Conservation (phyloP, 768 basidiomycete genomes). For the Amanita muscaria region DNA sequence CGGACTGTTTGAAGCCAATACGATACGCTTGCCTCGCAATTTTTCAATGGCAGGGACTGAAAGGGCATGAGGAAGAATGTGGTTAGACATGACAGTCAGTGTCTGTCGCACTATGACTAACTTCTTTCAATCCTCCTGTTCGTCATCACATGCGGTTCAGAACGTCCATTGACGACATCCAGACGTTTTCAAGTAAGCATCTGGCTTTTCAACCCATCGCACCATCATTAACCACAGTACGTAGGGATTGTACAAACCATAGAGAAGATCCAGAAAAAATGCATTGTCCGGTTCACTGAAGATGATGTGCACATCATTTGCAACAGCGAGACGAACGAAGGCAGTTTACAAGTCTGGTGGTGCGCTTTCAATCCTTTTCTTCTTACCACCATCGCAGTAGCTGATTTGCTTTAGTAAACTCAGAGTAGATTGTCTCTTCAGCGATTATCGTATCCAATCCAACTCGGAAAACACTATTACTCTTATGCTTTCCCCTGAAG, state of each 20-base stretch:
- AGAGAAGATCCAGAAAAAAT: constrained; percentile 79
- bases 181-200: constrained; percentile 43
- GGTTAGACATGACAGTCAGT: constrained; percentile 27
- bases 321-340: constrained; percentile 69
- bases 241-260: constrained; percentile 73
- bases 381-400: not conserved
- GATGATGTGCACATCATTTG: constrained; percentile 77
- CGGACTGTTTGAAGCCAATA: constrained; percentile 84
- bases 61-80: constrained; percentile 60
- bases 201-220: not conserved
- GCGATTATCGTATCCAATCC: constrained; percentile 77
- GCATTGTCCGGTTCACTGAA: constrained; percentile 72
- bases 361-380: constrained; percentile 17
- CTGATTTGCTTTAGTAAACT: constrained; percentile 35
- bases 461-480: constrained; percentile 79
- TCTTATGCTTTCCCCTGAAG: constrained; percentile 62
- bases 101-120: not conserved
- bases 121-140: no score
- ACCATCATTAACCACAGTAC: constrained; percentile 1
- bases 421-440: constrained; percentile 61
- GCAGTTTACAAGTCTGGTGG: constrained; percentile 83
- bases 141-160: constrained; percentile 64
- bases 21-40: constrained; percentile 65
- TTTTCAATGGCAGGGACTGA: constrained; percentile 53
- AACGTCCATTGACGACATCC: constrained; percentile 48